Evolutionary conservation across 345 rosid genomes (phyloP).

Genomic region (Gossypium stocksii): DNA sequence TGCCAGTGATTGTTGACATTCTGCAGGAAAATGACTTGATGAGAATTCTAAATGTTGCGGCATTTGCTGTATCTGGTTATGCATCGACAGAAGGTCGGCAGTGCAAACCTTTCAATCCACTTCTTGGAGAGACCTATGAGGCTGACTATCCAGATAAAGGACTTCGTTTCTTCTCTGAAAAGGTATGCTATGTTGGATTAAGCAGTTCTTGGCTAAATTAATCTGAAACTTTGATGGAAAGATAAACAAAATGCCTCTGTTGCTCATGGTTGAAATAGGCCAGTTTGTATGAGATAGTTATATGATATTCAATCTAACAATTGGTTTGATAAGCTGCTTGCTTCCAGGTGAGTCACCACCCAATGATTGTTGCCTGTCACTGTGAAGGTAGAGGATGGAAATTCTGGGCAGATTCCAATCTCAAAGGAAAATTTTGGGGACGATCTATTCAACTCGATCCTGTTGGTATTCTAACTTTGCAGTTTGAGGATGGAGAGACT

Average conservation of each 20-base stretch:
- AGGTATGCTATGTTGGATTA: conserved; percentile 29
- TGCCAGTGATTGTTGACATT: conserved; percentile 25
- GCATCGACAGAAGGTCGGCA: conserved; percentile 98
- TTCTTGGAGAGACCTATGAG: conserved; percentile 96
- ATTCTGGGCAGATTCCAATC: conserved; percentile 97
- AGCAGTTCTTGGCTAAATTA: background rate
- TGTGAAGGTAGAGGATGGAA: conserved; percentile 99
- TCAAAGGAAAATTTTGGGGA: conserved; percentile 98
- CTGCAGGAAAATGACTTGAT: conserved; percentile 90
- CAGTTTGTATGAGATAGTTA: background rate
- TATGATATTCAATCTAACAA: conserved; percentile 8
- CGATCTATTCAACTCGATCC: conserved; percentile 99
- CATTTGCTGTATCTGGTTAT: conserved; percentile 98
- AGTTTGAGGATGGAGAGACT: conserved; percentile 83
- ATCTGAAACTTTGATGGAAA: conserved; percentile 1
- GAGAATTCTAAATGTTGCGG: conserved; percentile 90
- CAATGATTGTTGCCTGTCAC: conserved; percentile 95
- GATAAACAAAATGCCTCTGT: background rate
- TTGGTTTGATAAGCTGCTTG: conserved; percentile 24
- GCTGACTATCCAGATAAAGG: conserved; percentile 99
- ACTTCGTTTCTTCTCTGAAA: conserved; percentile 89
- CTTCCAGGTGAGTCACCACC: conserved; percentile 95
- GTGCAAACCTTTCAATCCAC: conserved; percentile 97
- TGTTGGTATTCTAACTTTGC: conserved; percentile 78
- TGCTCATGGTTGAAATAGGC: background rate